Evolutionary conservation across 257 asterid species (phyloP).

Genomic region (Solanum ossicruentum): DNA sequence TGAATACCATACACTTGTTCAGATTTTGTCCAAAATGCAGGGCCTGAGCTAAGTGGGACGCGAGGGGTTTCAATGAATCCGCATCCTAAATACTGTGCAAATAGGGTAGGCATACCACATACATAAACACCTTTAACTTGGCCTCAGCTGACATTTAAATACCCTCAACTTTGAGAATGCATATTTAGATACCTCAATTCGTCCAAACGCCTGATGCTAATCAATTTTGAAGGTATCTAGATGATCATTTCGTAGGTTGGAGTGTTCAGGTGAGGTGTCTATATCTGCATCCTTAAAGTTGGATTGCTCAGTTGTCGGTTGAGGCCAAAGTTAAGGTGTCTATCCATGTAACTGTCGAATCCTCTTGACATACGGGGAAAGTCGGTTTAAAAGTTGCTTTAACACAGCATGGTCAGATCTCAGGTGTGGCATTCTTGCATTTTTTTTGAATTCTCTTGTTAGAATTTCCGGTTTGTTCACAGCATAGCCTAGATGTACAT

Average conservation of each 20-base stretch:
- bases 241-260: background rate
- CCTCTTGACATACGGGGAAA: background rate
- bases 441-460: background rate
- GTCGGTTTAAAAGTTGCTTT: background rate
- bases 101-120: background rate
- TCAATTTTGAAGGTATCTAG: background rate
- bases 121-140: background rate
- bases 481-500: background rate
- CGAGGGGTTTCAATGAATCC: background rate
- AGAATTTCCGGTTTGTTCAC: background rate
- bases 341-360: background rate
- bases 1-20: conserved; percentile 2
- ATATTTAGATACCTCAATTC: background rate
- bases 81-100: background rate
- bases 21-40: background rate
- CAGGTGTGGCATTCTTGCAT: background rate
- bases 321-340: background rate
- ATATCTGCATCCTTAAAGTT: background rate
- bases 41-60: background rate
- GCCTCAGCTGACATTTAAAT: background rate
- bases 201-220: background rate
- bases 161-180: background rate
- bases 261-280: background rate
- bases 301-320: background rate
- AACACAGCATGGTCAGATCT: background rate